Conservation (phyloP, 352 stramenopile species). For the Phytophthora pisi region DNA sequence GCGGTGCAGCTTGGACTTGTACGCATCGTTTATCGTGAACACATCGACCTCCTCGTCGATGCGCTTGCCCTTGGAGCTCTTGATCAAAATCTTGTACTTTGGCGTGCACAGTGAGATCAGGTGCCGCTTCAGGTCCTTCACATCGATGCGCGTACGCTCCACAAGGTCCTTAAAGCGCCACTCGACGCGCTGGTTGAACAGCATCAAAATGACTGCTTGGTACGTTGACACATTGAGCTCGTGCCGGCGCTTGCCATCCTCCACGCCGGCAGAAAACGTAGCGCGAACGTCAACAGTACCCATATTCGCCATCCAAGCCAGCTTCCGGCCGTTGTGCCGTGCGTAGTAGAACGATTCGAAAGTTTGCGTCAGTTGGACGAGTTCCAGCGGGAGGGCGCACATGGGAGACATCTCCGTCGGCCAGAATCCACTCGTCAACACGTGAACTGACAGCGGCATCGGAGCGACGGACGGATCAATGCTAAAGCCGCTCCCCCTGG, state of each 20-base stretch:
- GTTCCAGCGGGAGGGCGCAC: slow-evolving; percentile 81
- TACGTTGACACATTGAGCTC: slow-evolving; percentile 98
- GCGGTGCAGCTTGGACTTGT: slow-evolving; percentile 93
- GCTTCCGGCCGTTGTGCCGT: slow-evolving; percentile 94
- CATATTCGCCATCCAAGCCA: slow-evolving; percentile 96
- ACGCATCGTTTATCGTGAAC: slow-evolving; percentile 95
- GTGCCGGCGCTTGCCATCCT: slow-evolving; percentile 75
- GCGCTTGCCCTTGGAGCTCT: slow-evolving; percentile 97
- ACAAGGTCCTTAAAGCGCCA: slow-evolving; percentile 91
- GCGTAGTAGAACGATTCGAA: slow-evolving; percentile 96
- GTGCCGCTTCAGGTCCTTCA: slow-evolving; percentile 91
- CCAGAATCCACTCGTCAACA: slow-evolving; percentile 90
- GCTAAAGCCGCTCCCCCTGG: slow-evolving; percentile 19
- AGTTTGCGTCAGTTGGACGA: slow-evolving; percentile 80
- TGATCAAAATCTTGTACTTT: slow-evolving; percentile 97
- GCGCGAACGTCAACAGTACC: slow-evolving; percentile 92
- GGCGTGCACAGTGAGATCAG: slow-evolving; percentile 98
- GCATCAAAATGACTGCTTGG: slow-evolving; percentile 97
- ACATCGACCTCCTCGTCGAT: slow-evolving; percentile 94
- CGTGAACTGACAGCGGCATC: slow-evolving; percentile 65
- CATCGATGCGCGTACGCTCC: slow-evolving; percentile 89
- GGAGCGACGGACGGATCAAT: slow-evolving; percentile 25
- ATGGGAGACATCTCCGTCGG: slow-evolving; percentile 82
- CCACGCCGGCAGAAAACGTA: slow-evolving; percentile 78
- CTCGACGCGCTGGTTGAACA: slow-evolving; percentile 94